phyloP scores from a whole-genome alignment of 768 basidiomycete genomes.

The Tephrocybe rancida region DNA sequence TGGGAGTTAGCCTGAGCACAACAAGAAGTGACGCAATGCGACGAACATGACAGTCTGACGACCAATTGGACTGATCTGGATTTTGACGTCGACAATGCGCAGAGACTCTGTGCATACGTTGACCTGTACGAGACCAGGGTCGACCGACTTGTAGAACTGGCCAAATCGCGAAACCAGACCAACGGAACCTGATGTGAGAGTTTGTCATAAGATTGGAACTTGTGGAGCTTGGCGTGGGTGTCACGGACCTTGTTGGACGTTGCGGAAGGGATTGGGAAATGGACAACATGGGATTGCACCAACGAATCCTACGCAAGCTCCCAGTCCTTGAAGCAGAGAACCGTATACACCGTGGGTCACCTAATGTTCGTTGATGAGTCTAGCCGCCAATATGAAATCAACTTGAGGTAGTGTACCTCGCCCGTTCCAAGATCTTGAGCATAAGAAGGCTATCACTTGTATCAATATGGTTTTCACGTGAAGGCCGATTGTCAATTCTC shows the following conservation, averaged over 20 bases:
- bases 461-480: not conserved
- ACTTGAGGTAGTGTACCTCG: conserved; percentile 38
- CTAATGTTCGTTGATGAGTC: conserved; percentile 22
- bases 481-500: conserved; percentile 14
- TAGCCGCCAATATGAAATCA: not conserved
- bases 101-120: conserved; percentile 94
- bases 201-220: conserved; percentile 17
- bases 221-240: conserved; percentile 1
- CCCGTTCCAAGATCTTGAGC: conserved; percentile 83
- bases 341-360: conserved; percentile 90
- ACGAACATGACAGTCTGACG: conserved; percentile 79
- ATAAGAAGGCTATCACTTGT: conserved; percentile 72
- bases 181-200: conserved; percentile 64
- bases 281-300: conserved; percentile 88
- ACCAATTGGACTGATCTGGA: conserved; percentile 90
- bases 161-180: conserved; percentile 94
- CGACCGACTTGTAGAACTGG: conserved; percentile 94
- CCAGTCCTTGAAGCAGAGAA: conserved; percentile 74
- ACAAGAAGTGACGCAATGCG: not conserved
- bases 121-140: conserved; percentile 89
- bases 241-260: conserved; percentile 76
- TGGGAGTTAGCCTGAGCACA: not conserved
- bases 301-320: conserved; percentile 61
- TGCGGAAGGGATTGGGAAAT: conserved; percentile 81
- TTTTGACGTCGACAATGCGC: conserved; percentile 90